These are phyloP conservation scores for Phascolomyces articulosus DNA, from an alignment of 371 early-diverging fungal species.

Conservation along the genomic window DNA sequence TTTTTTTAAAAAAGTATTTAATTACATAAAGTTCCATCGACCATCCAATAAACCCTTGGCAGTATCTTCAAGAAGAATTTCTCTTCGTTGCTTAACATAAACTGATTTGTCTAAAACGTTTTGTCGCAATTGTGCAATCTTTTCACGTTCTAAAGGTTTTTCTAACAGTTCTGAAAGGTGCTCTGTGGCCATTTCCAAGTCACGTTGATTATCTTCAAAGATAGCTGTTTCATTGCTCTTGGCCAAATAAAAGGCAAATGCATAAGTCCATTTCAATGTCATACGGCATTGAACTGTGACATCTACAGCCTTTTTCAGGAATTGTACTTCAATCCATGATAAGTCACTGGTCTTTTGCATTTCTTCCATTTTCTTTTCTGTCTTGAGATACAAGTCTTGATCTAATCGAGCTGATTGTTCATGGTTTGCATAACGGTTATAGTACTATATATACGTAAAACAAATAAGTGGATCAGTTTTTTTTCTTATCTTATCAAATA, in stretches of 20 bases:
- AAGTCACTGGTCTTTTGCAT: constrained; percentile 88
- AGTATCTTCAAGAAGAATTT: constrained; percentile 81
- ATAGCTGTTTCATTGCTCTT: constrained; percentile 86
- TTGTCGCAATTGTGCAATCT: constrained; percentile 77
- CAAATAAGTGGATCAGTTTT: too few species aligned
- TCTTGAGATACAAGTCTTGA: constrained; percentile 82
- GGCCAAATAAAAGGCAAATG: constrained; percentile 93
- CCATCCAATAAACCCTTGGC: constrained; percentile 76
- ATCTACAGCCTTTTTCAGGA: constrained; percentile 91
- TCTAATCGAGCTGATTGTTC: constrained; percentile 93
- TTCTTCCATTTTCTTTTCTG: constrained; percentile 95
- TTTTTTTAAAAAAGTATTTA: too few species aligned
- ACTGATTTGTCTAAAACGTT: constrained; percentile 82
- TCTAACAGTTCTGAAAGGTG: constrained; percentile 88
- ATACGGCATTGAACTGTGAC: constrained; percentile 84
- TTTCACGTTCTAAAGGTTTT: constrained; percentile 74
- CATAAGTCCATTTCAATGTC: constrained; percentile 96
- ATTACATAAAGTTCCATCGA: constrained; percentile 63
- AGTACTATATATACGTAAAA: constrained; percentile 71
- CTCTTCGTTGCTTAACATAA: constrained; percentile 75
- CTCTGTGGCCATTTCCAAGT: constrained; percentile 95
- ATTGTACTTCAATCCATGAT: constrained; percentile 99
- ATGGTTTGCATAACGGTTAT: constrained; percentile 97
- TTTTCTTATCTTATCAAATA: too few species aligned
- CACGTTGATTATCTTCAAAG: constrained; percentile 96